phyloP scores from a whole-genome alignment of 179 eudicot genomes.

The Beta macrorhiza region DNA sequence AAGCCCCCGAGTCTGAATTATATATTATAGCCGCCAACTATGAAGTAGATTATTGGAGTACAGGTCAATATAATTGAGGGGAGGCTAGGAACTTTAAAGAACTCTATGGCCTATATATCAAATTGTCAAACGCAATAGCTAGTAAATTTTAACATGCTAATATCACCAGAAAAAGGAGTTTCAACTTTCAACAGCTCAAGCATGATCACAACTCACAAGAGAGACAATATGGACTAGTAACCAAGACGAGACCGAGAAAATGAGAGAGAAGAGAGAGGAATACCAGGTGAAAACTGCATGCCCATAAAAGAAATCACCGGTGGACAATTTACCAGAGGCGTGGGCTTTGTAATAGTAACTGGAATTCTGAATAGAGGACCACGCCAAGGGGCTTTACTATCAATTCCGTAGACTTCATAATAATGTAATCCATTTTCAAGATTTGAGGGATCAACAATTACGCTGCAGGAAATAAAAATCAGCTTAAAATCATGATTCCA shows the following conservation, averaged over 20 bases:
- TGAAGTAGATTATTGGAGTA: neutral
- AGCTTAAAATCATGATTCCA: constrained; percentile 15
- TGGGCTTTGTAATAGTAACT: constrained; percentile 82
- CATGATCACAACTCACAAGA: neutral
- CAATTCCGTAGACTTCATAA: constrained; percentile 76
- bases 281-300: constrained; percentile 84
- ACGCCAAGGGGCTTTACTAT: constrained; percentile 90
- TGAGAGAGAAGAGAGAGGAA: neutral
- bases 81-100: neutral
- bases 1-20: too few relatives aligned
- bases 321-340: constrained; percentile 55
- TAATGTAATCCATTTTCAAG: constrained; percentile 84
- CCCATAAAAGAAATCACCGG: constrained; percentile 60
- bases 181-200: neutral
- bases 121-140: neutral
- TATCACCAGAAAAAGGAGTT: neutral
- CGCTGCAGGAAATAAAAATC: constrained; percentile 40
- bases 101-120: neutral
- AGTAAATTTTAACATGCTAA: neutral
- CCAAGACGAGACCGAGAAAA: neutral
- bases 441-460: constrained; percentile 89
- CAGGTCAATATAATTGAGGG: too few relatives aligned
- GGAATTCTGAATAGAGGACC: constrained; percentile 96
- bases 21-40: too few relatives aligned
- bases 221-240: neutral